Evolutionary conservation across 305 asterid species (phyloP), one percentile per base, ranked within the genome.

Genomic region (Stenogyne calaminthoides): DNA sequence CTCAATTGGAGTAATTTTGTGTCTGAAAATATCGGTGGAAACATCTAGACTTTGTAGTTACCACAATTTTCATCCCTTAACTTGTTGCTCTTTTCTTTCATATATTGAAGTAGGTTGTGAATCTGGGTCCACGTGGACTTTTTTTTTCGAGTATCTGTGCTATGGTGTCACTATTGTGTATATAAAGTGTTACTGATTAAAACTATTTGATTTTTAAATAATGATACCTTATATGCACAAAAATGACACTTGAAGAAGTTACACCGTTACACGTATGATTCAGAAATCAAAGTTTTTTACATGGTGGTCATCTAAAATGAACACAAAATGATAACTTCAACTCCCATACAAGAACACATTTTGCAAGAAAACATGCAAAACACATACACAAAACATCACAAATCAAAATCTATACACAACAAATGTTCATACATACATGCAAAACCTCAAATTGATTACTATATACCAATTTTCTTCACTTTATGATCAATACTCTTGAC

Each of bases 401-500:
- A 49, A 49, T 9, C 22, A 49, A 49, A 4, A 15, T 15, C 6
- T 49, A 49, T n/a, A 49, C 20, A 47, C 55, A 47, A n/a, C n/a
- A n/a, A n/a, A n/a, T n/a, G n/a, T n/a, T n/a, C n/a, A n/a, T n/a
- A n/a, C n/a, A n/a, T n/a, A n/a, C n/a, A 47, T 55, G 34, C 61
- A 46, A 46, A 46, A n/a, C 51, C 51, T 42, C 15, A 42, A 42
- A 15, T n/a, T n/a, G n/a, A n/a, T 5, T 46, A 14, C 54, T 46
- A 46, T 5, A 46, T 46, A 1, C 6, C 1, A 6, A 61, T 61
- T 52, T 72, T 7, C 64, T 61, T 79, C 9, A 39, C 69, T 27
- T 77, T 82, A 22, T 2, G 2, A 25, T 77, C 77, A 73, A 51
- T 78, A 65, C 69, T 46, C 76, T 77, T 83, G 32, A 57, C 72